Evolutionary conservation across 768 basidiomycete genomes (phyloP), one percentile per base, ranked within the genome.

Genomic region (Crucibulum laeve): DNA sequence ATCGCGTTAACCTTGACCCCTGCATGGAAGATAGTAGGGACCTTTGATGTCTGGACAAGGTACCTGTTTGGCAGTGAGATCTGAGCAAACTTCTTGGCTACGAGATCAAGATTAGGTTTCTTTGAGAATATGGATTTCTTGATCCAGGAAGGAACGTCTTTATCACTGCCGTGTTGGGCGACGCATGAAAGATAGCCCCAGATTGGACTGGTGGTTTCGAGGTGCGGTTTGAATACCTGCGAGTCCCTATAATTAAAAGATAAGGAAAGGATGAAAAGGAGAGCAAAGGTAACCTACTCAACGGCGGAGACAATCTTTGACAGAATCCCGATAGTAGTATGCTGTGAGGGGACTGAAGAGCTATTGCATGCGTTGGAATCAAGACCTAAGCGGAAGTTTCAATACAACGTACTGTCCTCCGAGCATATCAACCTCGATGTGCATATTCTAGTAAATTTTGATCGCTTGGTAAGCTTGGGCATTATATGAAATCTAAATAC

Each of bases 291-390:
- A 14, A 15, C 52, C 25, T 23, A 62, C 61, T 63, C 61, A 10
- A 63, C 48, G 5, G 50, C 46, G 8, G 58, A 57, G 13, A 63
- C 55, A 17, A 63, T 58, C 30, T 64, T 62, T 6, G 62, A 59
- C 2, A 64, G 47, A 1, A 64, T 57, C 5, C 62, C 62, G 21
- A 64, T 64, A 4, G 55, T 58, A 4, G 60, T 62, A 33, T 59
- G 54, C 2, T 30, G 48, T n/a, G 55, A 48, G 1, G 60, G 60
- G 15, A 60, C 44, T 3, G 60, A 62, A 4, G 60, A 60, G 30
- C 62, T 64, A 13, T n/a, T 36, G 25, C 4, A 23, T 3, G 6
- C 23, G 23, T 15, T 39, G 33, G 14, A 5, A 22, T 13, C 26
- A 25, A 15, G 18, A 35, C 35, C 10, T n/a, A n/a, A 10, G 10